These are phyloP conservation scores for Triangularia setosa DNA, from an alignment of 2,329 filamentous ascomycete species.

Conservation along the genomic window DNA sequence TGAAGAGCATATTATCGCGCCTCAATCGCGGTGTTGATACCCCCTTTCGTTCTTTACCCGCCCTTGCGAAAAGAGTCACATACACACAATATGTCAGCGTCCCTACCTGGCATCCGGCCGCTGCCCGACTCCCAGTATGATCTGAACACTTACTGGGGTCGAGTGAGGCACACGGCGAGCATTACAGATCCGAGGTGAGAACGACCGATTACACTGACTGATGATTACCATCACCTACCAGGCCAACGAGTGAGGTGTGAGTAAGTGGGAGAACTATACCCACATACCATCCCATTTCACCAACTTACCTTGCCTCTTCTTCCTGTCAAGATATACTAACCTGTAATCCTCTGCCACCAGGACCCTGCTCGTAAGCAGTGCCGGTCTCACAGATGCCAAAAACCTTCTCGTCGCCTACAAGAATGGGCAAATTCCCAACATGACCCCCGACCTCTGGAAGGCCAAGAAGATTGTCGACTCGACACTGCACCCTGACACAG, in stretches of 20 bases:
- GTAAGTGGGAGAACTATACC: not conserved
- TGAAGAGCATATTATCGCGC: not conserved
- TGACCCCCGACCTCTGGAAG: conserved; percentile 88
- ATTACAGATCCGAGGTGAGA: conserved; percentile 94
- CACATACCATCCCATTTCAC: not conserved
- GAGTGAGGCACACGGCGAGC: conserved; percentile 82
- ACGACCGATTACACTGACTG: conserved; percentile 21
- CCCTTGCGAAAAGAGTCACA: not conserved
- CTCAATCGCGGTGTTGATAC: not conserved
- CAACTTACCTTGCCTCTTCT: not conserved
- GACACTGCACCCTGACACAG: conserved; percentile 93
- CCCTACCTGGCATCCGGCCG: conserved; percentile 67
- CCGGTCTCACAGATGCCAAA: conserved; percentile 84
- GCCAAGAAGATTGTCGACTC: conserved; percentile 98
- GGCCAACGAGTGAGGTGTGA: not conserved
- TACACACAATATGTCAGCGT: conserved; percentile 54
- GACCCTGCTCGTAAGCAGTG: conserved; percentile 74
- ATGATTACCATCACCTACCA: not conserved
- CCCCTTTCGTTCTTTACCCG: not conserved
- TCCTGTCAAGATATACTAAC: not conserved
- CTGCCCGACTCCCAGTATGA: conserved; percentile 91
- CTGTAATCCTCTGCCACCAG: conserved; percentile 43
- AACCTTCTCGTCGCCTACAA: conserved; percentile 79
- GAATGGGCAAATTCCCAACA: conserved; percentile 69
- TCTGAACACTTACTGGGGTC: conserved; percentile 88